These are phyloP conservation scores for Phytopythium vexans DNA, from an alignment of 352 stramenopile genomes.

Conservation along the genomic window DNA sequence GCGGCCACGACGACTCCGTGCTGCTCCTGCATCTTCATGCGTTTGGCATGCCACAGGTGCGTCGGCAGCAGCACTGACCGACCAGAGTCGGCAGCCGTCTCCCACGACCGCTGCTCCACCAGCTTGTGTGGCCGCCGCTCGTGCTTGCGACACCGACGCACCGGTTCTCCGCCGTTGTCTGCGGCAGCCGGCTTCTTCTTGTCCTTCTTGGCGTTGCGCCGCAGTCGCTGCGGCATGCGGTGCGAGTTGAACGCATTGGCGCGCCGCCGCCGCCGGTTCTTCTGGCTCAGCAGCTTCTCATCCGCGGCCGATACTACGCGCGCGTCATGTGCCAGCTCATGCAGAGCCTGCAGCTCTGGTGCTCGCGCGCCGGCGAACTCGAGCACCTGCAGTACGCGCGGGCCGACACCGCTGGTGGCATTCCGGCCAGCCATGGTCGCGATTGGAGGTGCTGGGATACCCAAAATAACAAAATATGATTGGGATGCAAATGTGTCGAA, in stretches of 20 bases:
- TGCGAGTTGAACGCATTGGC: constrained; percentile 82
- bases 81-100: not conserved
- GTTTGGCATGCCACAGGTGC: constrained; percentile 76
- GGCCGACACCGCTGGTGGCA: constrained; percentile 27
- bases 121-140: constrained; percentile 51
- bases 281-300: constrained; percentile 47
- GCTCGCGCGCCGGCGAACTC: constrained; percentile 69
- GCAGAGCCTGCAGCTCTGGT: constrained; percentile 70
- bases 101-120: constrained; percentile 31
- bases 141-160: constrained; percentile 57
- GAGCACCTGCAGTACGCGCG: constrained; percentile 74
- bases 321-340: constrained; percentile 46
- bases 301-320: constrained; percentile 18
- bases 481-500: no score
- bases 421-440: constrained; percentile 4
- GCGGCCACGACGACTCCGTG: constrained; percentile 47
- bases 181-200: constrained; percentile 3
- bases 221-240: constrained; percentile 57
- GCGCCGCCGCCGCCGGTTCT: constrained; percentile 63
- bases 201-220: constrained; percentile 7
- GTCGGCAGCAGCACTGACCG: constrained; percentile 50
- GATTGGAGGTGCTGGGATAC: no score
- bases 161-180: not conserved
- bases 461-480: no score
- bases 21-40: constrained; percentile 59